phyloP scores from a whole-genome alignment of 2,329 filamentous ascomycete genomes.

The Chaetomium sp. region DNA sequence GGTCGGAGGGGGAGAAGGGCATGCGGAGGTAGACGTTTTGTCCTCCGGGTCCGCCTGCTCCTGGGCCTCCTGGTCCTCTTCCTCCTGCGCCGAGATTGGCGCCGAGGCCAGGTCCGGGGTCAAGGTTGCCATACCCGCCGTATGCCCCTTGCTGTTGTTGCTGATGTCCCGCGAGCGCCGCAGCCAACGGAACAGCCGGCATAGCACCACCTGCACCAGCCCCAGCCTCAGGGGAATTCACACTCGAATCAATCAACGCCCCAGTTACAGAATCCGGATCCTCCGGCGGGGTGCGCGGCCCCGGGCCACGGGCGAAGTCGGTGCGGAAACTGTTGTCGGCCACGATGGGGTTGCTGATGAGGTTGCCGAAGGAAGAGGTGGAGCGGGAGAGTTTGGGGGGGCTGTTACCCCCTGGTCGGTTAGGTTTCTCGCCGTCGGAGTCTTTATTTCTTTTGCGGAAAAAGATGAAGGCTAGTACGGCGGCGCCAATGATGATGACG shows the following conservation, averaged over 20 bases:
- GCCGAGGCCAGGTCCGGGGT: neutral
- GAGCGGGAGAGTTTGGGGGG: slow-evolving; percentile 27
- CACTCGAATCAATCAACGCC: slow-evolving; percentile 13
- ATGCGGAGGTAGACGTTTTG: slow-evolving; percentile 4
- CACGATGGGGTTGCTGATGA: slow-evolving; percentile 53
- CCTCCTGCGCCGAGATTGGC: no score
- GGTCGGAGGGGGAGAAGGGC: neutral
- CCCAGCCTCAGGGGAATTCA: slow-evolving; percentile 1
- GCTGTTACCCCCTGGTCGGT: slow-evolving; percentile 2
- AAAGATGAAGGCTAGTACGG: slow-evolving; percentile 36
- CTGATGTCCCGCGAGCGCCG: neutral
- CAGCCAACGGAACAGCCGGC: slow-evolving; percentile 6
- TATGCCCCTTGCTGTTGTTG: slow-evolving; percentile 17
- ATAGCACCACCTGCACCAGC: neutral
- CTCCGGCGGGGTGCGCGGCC: slow-evolving; percentile 10
- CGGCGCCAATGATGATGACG: slow-evolving; percentile 35
- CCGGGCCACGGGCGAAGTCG: slow-evolving; percentile 46
- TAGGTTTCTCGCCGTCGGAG: slow-evolving; percentile 15
- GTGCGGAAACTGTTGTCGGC: slow-evolving; percentile 37
- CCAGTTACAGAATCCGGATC: slow-evolving; percentile 9
- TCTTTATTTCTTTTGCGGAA: slow-evolving; percentile 27
- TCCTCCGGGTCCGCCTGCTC: no score
- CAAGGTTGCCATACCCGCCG: slow-evolving; percentile 20
- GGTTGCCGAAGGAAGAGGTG: slow-evolving; percentile 40
- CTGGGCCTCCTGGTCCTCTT: no score